Conservation (phyloP, 2,329 filamentous ascomycete genomes). For the Dothiorella sarmentorum region DNA sequence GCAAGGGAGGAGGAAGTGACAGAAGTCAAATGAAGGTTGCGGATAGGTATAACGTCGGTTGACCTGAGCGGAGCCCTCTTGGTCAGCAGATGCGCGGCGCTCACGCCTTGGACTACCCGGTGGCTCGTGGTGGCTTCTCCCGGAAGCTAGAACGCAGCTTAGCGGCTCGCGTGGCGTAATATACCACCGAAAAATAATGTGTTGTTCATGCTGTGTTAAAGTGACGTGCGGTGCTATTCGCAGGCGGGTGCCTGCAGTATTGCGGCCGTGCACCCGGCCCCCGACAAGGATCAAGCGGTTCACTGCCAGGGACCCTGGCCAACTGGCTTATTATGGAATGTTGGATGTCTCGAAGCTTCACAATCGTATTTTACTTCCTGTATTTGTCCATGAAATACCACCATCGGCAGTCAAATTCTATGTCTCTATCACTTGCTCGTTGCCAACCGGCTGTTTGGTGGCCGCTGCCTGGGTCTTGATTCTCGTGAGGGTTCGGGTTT, state of each 20-base stretch:
- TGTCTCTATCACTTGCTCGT: too few species aligned
- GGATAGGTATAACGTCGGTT: neutral
- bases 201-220: neutral
- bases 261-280: neutral
- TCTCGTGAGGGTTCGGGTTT: neutral
- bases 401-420: too few species aligned
- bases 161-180: neutral
- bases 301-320: neutral
- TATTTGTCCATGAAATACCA: too few species aligned
- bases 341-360: too few species aligned
- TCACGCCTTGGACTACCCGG: neutral
- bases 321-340: neutral
- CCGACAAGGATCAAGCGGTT: neutral
- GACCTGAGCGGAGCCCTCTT: neutral
- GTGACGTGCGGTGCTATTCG: neutral
- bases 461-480: neutral
- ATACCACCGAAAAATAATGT: neutral
- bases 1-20: neutral
- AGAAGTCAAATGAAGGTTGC: neutral
- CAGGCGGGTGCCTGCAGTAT: neutral
- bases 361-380: too few species aligned
- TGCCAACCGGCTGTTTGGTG: too few species aligned
- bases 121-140: neutral
- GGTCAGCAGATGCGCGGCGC: neutral
- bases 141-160: neutral